phyloP scores from a whole-genome alignment of 805 yeast genomes.

The Zygotorulaspora florentina region DNA sequence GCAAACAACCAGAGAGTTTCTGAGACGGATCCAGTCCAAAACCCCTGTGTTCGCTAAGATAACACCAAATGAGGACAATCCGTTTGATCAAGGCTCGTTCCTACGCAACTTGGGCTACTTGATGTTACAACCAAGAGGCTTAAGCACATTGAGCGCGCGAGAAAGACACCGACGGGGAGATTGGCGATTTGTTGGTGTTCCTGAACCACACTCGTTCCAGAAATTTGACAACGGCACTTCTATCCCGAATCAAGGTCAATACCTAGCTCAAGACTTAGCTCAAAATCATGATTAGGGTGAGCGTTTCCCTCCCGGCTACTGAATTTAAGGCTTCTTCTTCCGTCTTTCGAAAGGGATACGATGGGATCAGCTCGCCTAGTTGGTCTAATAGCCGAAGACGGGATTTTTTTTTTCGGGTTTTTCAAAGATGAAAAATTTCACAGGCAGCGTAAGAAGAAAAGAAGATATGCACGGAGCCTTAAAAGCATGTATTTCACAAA shows the following conservation, averaged over 20 bases:
- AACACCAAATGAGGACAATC: conserved; percentile 28
- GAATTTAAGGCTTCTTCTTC: too few species aligned
- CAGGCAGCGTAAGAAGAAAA: conserved; percentile 3
- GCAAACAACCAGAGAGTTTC: conserved; percentile 69
- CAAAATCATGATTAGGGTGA: too few species aligned
- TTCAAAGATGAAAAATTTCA: neutral
- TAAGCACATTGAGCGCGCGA: conserved; percentile 33
- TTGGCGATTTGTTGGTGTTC: conserved; percentile 35
- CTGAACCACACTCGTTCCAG: conserved; percentile 18
- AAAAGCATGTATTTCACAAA: neutral
- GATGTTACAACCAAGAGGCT: conserved; percentile 40
- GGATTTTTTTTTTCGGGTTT: neutral
- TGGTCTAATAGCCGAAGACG: too few species aligned
- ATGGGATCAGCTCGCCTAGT: too few species aligned
- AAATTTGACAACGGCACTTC: conserved; percentile 1
- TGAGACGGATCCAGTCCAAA: conserved; percentile 43
- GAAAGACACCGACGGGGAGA: conserved; percentile 37
- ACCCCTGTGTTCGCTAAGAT: conserved; percentile 31
- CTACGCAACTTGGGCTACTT: conserved; percentile 34
- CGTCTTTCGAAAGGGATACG: too few species aligned
- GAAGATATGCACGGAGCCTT: conserved; percentile 1
- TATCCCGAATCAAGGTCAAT: neutral
- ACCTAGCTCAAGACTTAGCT: too few species aligned
- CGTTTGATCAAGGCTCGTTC: conserved; percentile 36
- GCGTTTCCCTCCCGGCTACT: too few species aligned